Conservation (phyloP, 2,329 filamentous ascomycete genomes). For the Fusarium sp. region DNA sequence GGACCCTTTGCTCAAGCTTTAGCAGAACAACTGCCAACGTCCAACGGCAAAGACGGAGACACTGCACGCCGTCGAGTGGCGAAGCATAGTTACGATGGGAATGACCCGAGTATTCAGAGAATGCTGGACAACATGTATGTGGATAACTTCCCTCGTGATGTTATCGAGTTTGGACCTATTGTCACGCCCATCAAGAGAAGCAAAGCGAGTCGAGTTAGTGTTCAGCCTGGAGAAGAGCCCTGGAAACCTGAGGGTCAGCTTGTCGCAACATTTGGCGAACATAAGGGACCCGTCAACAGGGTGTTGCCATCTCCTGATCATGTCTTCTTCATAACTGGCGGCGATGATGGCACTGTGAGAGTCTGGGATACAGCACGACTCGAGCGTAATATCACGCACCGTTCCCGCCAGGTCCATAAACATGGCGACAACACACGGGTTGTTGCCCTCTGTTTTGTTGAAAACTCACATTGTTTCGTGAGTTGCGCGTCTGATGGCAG, state of each 20-base stretch:
- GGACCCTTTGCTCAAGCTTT: slow-evolving; percentile 61
- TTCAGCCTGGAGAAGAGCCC: slow-evolving; percentile 55
- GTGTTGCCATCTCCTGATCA: slow-evolving; percentile 89
- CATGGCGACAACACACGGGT: slow-evolving; percentile 79
- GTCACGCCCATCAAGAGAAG: slow-evolving; percentile 74
- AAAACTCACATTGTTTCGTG: slow-evolving; percentile 92
- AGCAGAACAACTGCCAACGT: slow-evolving; percentile 35
- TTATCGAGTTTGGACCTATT: slow-evolving; percentile 80
- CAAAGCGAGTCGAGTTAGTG: slow-evolving; percentile 63
- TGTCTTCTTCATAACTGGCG: slow-evolving; percentile 91
- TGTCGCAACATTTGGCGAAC: slow-evolving; percentile 89
- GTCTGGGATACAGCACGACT: slow-evolving; percentile 93
- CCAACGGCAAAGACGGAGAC: slow-evolving; percentile 44
- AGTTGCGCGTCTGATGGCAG: slow-evolving; percentile 91
- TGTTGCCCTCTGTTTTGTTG: slow-evolving; percentile 87
- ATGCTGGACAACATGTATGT: slow-evolving; percentile 88
- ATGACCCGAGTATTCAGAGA: slow-evolving; percentile 73
- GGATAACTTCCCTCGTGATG: slow-evolving; percentile 74
- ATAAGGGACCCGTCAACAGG: slow-evolving; percentile 83
- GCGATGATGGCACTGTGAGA: slow-evolving; percentile 89
- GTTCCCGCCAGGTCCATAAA: slow-evolving; percentile 85
- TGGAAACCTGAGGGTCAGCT: slow-evolving; percentile 89
- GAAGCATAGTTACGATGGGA: slow-evolving; percentile 87
- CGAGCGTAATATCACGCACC: slow-evolving; percentile 89
- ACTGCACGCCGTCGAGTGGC: slow-evolving; percentile 58